Evolutionary conservation across 768 basidiomycete species (phyloP).

Genomic region (Clathrus columnatus): DNA sequence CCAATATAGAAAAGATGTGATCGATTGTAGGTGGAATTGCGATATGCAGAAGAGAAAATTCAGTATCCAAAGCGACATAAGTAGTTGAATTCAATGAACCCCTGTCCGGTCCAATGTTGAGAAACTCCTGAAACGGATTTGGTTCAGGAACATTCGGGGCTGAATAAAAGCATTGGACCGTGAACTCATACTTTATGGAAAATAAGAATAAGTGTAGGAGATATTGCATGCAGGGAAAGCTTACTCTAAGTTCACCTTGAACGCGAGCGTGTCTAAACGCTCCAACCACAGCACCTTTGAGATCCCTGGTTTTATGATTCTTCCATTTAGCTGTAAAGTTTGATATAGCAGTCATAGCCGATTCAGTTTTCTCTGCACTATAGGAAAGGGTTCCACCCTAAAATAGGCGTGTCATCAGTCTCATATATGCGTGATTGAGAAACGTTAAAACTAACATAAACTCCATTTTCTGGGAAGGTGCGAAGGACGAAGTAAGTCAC

Average conservation of each 20-base stretch:
- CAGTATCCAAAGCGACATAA: too few species aligned
- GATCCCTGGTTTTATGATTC: too few species aligned
- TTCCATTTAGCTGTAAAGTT: neutral
- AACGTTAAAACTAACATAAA: neutral
- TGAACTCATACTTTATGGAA: too few species aligned
- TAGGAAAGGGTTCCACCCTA: neutral
- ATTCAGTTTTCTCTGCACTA: neutral
- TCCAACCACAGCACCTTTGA: neutral
- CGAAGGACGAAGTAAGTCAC: constrained; percentile 19
- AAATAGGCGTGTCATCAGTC: neutral
- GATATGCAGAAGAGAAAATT: too few species aligned
- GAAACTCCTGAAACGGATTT: too few species aligned
- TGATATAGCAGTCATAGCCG: neutral
- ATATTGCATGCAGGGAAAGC: neutral
- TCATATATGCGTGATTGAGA: neutral
- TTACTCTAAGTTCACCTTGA: neutral
- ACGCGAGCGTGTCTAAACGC: neutral
- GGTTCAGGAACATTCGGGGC: too few species aligned
- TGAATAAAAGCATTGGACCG: too few species aligned
- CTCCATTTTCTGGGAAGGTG: constrained; percentile 12
- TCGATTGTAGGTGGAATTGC: too few species aligned
- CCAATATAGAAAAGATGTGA: too few species aligned
- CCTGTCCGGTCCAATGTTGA: too few species aligned
- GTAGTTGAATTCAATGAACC: too few species aligned
- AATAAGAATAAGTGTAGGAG: neutral